Evolutionary conservation across 192 early-diverging fungal species (phyloP), one percentile per base, ranked within the genome.

Genomic region (Radiomyces spectabilis): DNA sequence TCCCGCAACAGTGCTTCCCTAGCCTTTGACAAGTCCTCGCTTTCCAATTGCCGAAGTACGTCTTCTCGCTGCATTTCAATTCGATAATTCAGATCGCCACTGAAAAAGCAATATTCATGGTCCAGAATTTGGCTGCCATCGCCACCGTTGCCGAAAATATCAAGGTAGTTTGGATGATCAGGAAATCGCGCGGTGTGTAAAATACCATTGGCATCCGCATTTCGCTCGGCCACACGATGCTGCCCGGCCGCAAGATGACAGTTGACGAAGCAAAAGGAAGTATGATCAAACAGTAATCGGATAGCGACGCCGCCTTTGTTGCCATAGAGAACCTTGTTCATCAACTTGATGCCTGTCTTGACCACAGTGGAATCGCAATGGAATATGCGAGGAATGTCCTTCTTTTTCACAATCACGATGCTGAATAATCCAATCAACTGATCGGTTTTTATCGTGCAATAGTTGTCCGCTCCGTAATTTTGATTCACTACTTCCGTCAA

Each of bases 1-100:
- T 78, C 56, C 34, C 66, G 69, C 55, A 79, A 63, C 39, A 94
- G 58, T 48, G 77, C 68, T 7, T 73, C 63, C 15, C 75, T 73
- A 5, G 76, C 76, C n/a, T n/a, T 16, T 10, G 42, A n/a, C 39
- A 60, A 55, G 16, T 59, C 52, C 1, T 24, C 6, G 15, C 35
- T 45, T 6, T 60, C 52, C 37, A 66, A 32, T 25, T 44, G 8
- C 19, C 79, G 69, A 16, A 91, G 37, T 1, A 87, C 91, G 25
- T 75, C 65, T 33, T 84, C 75, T 15, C 91, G 84, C 2, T 34
- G 29, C 53, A 85, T 69, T 25, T 88, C 81, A 54, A 97, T 90
- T n/a, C 95, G 82, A 69, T 95, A 98, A 67, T 98, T 98, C 30
- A 96, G 77, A 65, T 97, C 96, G 13, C 94, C 94, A 18, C 83